Evolutionary conservation across 495 filamentous ascomycete genomes (phyloP), one percentile per base, ranked within the genome.

Genomic region (Neurospora sp.): DNA sequence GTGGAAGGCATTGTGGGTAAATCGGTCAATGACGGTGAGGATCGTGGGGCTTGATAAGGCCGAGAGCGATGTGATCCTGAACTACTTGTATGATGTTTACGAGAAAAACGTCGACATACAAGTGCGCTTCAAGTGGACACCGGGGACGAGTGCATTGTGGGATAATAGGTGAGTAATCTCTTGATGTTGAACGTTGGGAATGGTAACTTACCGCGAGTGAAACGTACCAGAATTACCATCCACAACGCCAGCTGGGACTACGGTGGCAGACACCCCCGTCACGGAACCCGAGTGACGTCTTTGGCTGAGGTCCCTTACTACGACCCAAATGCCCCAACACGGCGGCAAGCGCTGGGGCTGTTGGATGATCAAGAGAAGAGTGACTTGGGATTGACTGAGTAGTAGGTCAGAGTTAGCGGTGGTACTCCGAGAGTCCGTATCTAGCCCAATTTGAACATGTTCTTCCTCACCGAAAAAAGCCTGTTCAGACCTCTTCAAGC

Each of bases 1-100:
- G 14, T 91, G 90, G 90, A 91, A 91, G 78, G 86, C 90, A 3
- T 84, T 92, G 4, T 92, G 87, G 87, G 90, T 92, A 5, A 92
- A 92, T 77, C 86, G 88, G 14, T 82, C 86, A 6, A 89, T 92
- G 87, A 92, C 90, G 5, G 85, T 84, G 8, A 81, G 88, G 9
- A 91, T 92, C 76, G 87, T 91, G 2, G 90, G 90, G 0, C 78
- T 92, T 0, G 89, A 91, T 75, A 87, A 87, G 74, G 88, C 86
- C 2, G 90, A 91, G 79, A 90, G 87, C 75, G 91, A 92, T 76
- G 60, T 91, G n/a, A 88, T 93, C 41, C 77, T 93, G n/a, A 85
- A 85, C 42, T 91, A 91, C 77, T 80, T 93, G 69, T 90, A 83
- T 78, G 86, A 91, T 75, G 88, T 91, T 2, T 91, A 87, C 79